Percentiles rank a stretch among this genome's conserved stretches.
These are phyloP conservation scores for Grigorovia transvaalensis DNA, from an alignment of 805 yeast species.

Conservation along the genomic window DNA sequence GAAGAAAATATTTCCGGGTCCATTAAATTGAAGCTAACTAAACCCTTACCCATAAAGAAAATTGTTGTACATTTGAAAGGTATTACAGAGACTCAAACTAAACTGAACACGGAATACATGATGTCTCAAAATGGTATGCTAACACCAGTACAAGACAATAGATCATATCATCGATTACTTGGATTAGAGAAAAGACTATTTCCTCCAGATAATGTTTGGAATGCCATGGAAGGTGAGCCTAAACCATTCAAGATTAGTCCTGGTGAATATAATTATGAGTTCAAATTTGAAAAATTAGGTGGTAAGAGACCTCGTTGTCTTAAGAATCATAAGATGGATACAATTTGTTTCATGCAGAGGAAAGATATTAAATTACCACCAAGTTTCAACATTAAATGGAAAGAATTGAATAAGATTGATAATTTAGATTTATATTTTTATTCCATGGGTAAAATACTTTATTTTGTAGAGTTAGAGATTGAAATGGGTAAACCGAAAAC, in stretches of 20 bases:
- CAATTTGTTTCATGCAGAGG: constrained; percentile 14
- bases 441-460: constrained; percentile 22
- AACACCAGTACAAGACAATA: constrained; percentile 21
- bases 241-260: constrained; percentile 24
- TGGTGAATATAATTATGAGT: constrained; percentile 20
- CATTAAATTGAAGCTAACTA: constrained; percentile 16
- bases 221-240: constrained; percentile 20
- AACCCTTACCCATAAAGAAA: constrained; percentile 19
- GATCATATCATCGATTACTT: constrained; percentile 19
- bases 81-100: constrained; percentile 20
- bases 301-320: constrained; percentile 19
- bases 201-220: constrained; percentile 27
- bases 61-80: constrained; percentile 46
- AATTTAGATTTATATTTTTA: constrained; percentile 19
- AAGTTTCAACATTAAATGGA: constrained; percentile 22
- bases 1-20: constrained; percentile 22
- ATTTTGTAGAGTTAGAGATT: constrained; percentile 20
- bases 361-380: constrained; percentile 21
- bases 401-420: constrained; percentile 16
- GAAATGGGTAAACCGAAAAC: constrained; percentile 21
- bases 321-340: constrained; percentile 14
- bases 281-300: constrained; percentile 19
- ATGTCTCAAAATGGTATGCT: constrained; percentile 18
- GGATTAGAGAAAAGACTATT: constrained; percentile 17
- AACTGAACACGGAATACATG: constrained; percentile 14